phyloP scores from a whole-genome alignment of 192 early-diverging fungal species.

The Backusella luteola region DNA sequence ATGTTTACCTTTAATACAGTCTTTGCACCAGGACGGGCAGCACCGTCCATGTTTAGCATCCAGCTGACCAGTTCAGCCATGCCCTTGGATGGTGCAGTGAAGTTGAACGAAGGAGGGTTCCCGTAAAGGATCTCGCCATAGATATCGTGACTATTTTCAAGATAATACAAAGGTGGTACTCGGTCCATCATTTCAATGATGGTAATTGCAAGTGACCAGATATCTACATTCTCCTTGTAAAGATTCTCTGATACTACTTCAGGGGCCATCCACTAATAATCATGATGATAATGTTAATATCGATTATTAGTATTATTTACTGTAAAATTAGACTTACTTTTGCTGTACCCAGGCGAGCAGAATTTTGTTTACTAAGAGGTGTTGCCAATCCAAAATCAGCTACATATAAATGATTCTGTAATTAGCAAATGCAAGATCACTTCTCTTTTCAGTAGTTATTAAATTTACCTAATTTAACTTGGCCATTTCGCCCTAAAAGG shows the following conservation, averaged over 20 bases:
- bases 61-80: constrained; percentile 22
- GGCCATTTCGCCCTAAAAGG: constrained; percentile 35
- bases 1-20: constrained; percentile 20
- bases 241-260: constrained; percentile 39
- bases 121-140: constrained; percentile 34
- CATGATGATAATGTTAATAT: too few species aligned
- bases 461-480: constrained; percentile 40
- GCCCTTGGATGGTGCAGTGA: constrained; percentile 23
- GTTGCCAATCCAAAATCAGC: constrained; percentile 37
- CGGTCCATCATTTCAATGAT: constrained; percentile 47
- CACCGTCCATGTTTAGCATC: constrained; percentile 28
- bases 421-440: not conserved
- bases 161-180: constrained; percentile 39
- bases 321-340: constrained; percentile 17
- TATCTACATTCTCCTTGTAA: constrained; percentile 48
- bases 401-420: not conserved
- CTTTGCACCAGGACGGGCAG: constrained; percentile 23
- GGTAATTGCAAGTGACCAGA: constrained; percentile 47
- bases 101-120: constrained; percentile 27
- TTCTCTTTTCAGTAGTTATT: not conserved
- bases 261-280: constrained; percentile 43
- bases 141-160: constrained; percentile 35
- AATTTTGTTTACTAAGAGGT: constrained; percentile 21
- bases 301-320: not conserved
- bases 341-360: constrained; percentile 32